These are phyloP conservation scores for Amanita muscaria DNA, from an alignment of 768 basidiomycete species.

Conservation along the genomic window DNA sequence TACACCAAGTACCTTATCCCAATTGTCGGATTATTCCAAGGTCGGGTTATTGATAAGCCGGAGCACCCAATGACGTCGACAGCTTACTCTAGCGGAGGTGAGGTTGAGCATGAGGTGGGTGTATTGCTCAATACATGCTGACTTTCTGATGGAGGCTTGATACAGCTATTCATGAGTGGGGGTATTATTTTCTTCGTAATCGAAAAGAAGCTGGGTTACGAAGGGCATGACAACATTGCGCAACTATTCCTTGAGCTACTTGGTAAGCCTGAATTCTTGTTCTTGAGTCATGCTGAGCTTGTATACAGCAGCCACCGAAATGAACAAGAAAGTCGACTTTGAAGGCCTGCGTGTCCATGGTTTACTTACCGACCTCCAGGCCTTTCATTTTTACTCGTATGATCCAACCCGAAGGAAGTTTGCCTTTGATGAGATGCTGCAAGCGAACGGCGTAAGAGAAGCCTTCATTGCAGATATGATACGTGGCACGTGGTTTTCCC, in stretches of 20 bases:
- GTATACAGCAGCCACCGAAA: constrained; percentile 9
- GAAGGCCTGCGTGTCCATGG: constrained; percentile 11
- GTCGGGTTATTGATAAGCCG: constrained; percentile 11
- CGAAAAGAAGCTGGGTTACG: constrained; percentile 16
- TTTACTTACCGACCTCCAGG: constrained; percentile 10
- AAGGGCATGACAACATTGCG: constrained; percentile 7
- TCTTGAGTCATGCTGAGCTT: constrained; percentile 3
- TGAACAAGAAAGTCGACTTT: constrained; percentile 5
- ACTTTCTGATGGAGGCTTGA: neutral
- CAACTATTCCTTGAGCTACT: constrained; percentile 12
- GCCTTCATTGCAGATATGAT: constrained; percentile 10
- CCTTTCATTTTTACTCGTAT: constrained; percentile 13
- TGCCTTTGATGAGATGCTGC: constrained; percentile 11
- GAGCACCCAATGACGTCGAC: constrained; percentile 9
- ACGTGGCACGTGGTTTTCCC: constrained; percentile 9
- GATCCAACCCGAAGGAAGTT: constrained; percentile 8
- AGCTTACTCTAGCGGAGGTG: constrained; percentile 10
- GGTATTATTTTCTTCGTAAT: constrained; percentile 15
- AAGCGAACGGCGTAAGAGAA: constrained; percentile 9
- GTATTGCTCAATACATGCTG: constrained; percentile 1
- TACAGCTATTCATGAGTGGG: constrained; percentile 12
- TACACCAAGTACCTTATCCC: constrained; percentile 11
- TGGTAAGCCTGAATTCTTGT: constrained; percentile 7
- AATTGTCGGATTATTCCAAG: constrained; percentile 13
- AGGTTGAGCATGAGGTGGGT: constrained; percentile 11